Evolutionary conservation across 2,329 filamentous ascomycete genomes (phyloP).

Genomic region (Epichloe scottii): DNA sequence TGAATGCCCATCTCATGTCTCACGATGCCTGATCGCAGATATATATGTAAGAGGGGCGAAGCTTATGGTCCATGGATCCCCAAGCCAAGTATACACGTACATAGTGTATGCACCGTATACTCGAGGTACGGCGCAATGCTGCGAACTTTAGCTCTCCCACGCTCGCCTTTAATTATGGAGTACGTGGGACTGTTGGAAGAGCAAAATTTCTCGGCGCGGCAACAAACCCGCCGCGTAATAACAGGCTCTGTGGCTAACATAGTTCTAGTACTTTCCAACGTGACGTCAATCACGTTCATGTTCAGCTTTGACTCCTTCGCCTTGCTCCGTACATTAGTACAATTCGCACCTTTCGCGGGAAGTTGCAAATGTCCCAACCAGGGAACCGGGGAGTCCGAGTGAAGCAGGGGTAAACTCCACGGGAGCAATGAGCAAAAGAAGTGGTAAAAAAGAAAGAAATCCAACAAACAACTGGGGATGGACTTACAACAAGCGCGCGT

Average conservation of each 20-base stretch:
- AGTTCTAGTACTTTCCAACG: too few relatives aligned
- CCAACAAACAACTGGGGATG: neutral
- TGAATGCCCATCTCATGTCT: neutral
- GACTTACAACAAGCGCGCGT: neutral
- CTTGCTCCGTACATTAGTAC: too few relatives aligned
- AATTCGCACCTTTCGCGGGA: too few relatives aligned
- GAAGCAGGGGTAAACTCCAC: neutral
- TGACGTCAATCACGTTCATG: too few relatives aligned
- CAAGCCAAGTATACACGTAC: neutral
- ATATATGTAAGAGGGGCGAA: neutral
- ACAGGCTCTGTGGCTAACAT: too few relatives aligned
- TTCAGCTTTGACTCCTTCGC: too few relatives aligned
- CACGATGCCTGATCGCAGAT: neutral
- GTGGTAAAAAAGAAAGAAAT: neutral
- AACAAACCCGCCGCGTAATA: neutral
- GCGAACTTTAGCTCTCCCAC: neutral
- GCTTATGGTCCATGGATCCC: neutral
- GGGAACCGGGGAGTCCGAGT: neutral
- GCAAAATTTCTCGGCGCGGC: neutral
- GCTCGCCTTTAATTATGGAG: neutral
- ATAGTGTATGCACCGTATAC: conserved; percentile 1
- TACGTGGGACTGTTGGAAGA: neutral
- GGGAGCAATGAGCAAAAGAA: neutral
- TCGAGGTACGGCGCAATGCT: neutral
- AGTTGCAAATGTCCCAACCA: too few relatives aligned